Evolutionary conservation across 2,329 filamentous ascomycete genomes (phyloP).

Genomic region (Domatiomyces globalis): DNA sequence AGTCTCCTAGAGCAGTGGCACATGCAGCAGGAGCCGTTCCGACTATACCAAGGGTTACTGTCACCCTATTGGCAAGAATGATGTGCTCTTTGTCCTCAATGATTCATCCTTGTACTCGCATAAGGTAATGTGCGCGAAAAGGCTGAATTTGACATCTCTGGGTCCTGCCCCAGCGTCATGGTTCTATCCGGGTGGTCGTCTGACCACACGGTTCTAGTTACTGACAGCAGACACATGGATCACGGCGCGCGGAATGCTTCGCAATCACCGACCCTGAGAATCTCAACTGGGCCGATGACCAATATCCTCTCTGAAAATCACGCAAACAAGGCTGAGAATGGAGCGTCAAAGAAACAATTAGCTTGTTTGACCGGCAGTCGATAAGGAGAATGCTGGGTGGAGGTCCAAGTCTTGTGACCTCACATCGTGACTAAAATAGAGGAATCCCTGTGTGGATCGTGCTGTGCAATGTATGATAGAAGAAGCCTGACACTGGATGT

Average conservation of each 20-base stretch:
- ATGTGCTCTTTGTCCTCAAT: no score
- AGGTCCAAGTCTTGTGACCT: neutral
- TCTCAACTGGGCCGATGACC: no score
- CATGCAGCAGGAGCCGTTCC: neutral
- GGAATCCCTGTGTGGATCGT: neutral
- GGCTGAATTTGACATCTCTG: neutral
- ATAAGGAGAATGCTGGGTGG: neutral
- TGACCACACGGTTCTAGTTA: neutral
- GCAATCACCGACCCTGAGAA: no score
- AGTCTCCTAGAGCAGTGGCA: slow-evolving; percentile 3
- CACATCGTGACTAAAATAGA: neutral
- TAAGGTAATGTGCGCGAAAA: neutral
- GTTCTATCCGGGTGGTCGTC: neutral
- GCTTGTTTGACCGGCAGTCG: neutral
- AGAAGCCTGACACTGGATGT: neutral
- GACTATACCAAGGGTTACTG: neutral
- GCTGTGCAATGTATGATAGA: neutral
- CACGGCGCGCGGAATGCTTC: neutral
- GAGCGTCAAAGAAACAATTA: neutral
- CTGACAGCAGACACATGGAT: no score
- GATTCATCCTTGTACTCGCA: neutral
- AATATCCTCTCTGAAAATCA: no score
- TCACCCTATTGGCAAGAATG: neutral
- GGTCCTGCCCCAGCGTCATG: neutral
- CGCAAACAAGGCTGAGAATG: neutral